Percentiles rank a stretch among this genome's conserved stretches.
These are phyloP conservation scores for Arthroderma uncinatum DNA, from an alignment of 2,329 filamentous ascomycete genomes.

Conservation along the genomic window DNA sequence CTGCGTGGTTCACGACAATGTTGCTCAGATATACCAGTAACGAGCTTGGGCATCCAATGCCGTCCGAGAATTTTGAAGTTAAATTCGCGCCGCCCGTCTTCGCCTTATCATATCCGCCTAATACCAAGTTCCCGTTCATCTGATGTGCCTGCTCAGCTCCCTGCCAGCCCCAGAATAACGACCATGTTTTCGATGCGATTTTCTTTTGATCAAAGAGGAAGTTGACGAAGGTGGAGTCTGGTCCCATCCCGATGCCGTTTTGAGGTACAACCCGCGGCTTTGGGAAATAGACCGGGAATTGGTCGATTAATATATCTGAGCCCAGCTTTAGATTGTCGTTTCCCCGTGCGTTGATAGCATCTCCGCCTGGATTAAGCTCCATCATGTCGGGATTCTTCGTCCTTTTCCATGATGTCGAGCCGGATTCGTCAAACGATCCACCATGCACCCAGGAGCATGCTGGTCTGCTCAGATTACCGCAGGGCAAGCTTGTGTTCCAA, in stretches of 20 bases:
- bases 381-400: not conserved
- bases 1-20: conserved; percentile 4
- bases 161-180: conserved; percentile 12
- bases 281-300: conserved; percentile 6
- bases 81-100: conserved; percentile 8
- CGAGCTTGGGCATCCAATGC: conserved; percentile 9
- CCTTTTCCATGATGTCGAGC: conserved; percentile 4
- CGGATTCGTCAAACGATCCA: not conserved
- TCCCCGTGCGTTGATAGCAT: not conserved
- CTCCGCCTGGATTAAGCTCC: not conserved
- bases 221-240: conserved; percentile 6
- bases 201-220: not conserved
- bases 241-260: conserved; percentile 1
- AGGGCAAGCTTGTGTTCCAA: not conserved
- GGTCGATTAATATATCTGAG: not conserved
- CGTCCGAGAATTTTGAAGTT: not conserved
- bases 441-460: conserved; percentile 9
- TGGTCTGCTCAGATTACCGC: not conserved
- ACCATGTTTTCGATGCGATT: conserved; percentile 12
- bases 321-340: conserved; percentile 8
- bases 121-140: conserved; percentile 11
- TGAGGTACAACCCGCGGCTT: not conserved
- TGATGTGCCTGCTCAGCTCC: conserved; percentile 5
- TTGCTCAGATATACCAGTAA: conserved; percentile 8
- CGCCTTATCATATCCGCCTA: conserved; percentile 13